Evolutionary conservation across 495 filamentous ascomycete species (phyloP), one percentile per base, ranked within the genome.

Genomic region (Aspergillus diversus): DNA sequence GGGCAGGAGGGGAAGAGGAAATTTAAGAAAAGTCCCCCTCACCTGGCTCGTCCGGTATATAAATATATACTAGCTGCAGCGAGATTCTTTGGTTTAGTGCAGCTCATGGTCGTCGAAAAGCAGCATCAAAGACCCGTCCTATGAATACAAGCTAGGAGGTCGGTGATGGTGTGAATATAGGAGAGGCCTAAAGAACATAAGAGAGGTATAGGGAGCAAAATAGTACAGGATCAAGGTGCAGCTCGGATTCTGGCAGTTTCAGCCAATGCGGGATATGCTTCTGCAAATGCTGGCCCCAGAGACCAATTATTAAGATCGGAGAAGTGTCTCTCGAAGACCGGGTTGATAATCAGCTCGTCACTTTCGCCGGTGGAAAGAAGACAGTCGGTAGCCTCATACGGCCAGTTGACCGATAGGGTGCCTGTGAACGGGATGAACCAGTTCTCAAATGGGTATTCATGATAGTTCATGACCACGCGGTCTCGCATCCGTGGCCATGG

Each of bases 351-450:
- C 60, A 90, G 70, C 63, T 90, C 87, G 2, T 84, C 83, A 7
- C 72, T 73, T 21, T 85, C 84, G 0, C 83, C 78, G 42, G 76
- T 83, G 16, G 77, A 77, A 42, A 90, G 66, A 37, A 92, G 73
- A 51, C 82, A 80, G 61, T 89, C 86, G 0, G 83, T 82, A 5
- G 83, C 80, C 58, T 92, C 87, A 71, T 93, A 91, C 0, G 87
- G 87, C 92, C 92, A 96, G 67, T 92, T 92, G 12, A 94, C 66
- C 31, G 77, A 84, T 39, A 96, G 53, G 0, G 87, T 92, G 5
- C 83, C 83, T 0, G 90, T 93, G 65, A 86, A 96, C 0, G 91
- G 89, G 34, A 92, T 83, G 69, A 92, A 92, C 77, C 91, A 93
- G 59, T 89, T 82, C 34, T 94, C 90, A 69, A 94, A 92, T 0